Percentiles rank a stretch among this genome's conserved stretches.
These are phyloP conservation scores for Scedosporium minutisporum DNA, from an alignment of 2,329 filamentous ascomycete genomes.

Conservation along the genomic window DNA sequence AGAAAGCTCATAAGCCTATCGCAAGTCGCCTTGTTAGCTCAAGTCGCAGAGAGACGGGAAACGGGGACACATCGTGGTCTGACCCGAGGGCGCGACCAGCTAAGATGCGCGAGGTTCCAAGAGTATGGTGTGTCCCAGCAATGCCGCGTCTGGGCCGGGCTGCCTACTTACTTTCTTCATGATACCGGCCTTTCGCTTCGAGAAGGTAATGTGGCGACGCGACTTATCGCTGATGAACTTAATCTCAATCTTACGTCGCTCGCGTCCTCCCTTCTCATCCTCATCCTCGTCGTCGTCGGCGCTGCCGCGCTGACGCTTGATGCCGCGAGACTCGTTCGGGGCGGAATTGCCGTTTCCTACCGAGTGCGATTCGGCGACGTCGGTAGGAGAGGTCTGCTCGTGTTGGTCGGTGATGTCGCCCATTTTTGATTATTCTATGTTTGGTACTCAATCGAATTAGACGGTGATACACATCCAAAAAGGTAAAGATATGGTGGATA, in stretches of 20 bases:
- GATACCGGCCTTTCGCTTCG: slow-evolving; percentile 98
- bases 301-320: slow-evolving; percentile 80
- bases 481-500: slow-evolving; percentile 48
- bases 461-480: slow-evolving; percentile 33
- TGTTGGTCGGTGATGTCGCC: slow-evolving; percentile 73
- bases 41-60: background rate
- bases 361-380: slow-evolving; percentile 62
- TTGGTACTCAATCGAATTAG: slow-evolving; percentile 20
- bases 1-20: slow-evolving; percentile 88
- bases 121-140: too few relatives aligned
- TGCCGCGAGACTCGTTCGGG: slow-evolving; percentile 63
- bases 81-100: background rate
- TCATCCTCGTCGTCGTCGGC: slow-evolving; percentile 95
- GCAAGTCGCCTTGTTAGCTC: slow-evolving; percentile 9
- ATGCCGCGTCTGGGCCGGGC: background rate
- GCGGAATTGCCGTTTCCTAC: slow-evolving; percentile 63
- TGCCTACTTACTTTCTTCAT: slow-evolving; percentile 88
- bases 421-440: slow-evolving; percentile 37
- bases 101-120: too few relatives aligned
- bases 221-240: slow-evolving; percentile 99
- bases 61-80: background rate
- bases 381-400: slow-evolving; percentile 64
- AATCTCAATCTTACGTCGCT: slow-evolving; percentile 99
- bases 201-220: slow-evolving; percentile 98
- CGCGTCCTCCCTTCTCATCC: slow-evolving; percentile 93